Evolutionary conservation across 2,329 filamentous ascomycete genomes (phyloP), one percentile per base, ranked within the genome.

Genomic region (Elsinoe perseae): DNA sequence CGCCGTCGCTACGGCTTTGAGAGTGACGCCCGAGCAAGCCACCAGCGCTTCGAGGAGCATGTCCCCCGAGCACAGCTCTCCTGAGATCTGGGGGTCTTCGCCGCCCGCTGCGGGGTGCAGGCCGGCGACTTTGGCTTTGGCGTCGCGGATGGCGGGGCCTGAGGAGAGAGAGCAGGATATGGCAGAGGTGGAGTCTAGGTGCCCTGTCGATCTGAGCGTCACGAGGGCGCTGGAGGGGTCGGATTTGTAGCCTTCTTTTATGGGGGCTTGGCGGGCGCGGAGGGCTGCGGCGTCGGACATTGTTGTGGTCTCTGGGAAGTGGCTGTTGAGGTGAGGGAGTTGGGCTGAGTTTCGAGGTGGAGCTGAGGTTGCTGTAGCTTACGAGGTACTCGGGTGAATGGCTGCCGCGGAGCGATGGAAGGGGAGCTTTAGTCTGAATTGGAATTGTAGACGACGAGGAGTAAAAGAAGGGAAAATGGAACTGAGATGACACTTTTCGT

Each of bases 21-120:
- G 66, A n/a, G 75, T 77, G 2, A 77, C 75, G 21, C 75, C 75
- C 1, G 75, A 72, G 63, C 75, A 77, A 3, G 75, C 75, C 3
- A 78, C 75, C 1, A 77, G 68, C 0, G 74, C 74, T 57, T 77
- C 75, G 10, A 77, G 70, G 10, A 78, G 67, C 74, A 77, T 75
- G 61, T 77, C 75, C 10, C 75, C 75, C 0, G 70, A 73, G 67
- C 75, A 78, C 1, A 77, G 68, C 60, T 77, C 74, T 56, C 75
- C 75, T 1, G 71, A 74, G 50, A 78, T 70, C 2, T 64, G 58
- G 8, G 65, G 63, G 14, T 68, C 71, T n/a, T 70, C 68, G 36
- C 75, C 75, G 34, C 75, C 75, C 2, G 75, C 75, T 60, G 72
- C 72, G 42, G 70, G 72, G 61, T 78, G 75, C 36, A 78, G 68